Percentiles rank a stretch among this genome's conserved stretches.
phyloP scores from a whole-genome alignment of 768 basidiomycete genomes.

The Scleroderma bovista region DNA sequence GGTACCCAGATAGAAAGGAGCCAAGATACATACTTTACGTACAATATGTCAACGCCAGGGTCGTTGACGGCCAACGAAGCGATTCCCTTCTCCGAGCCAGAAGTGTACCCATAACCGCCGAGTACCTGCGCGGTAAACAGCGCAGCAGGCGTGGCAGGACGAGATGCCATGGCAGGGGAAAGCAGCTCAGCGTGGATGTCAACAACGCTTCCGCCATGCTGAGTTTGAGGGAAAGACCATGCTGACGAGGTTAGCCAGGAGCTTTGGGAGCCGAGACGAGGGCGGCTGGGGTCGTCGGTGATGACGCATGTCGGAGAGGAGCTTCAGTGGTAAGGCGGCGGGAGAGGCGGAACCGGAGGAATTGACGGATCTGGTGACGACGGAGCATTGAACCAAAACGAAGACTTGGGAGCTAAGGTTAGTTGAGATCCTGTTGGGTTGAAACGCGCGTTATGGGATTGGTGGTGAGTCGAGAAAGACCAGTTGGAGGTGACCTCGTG shows the following conservation, averaged over 20 bases:
- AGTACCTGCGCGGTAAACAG: conserved; percentile 57
- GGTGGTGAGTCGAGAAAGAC: too few species aligned
- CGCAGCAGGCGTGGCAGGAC: conserved; percentile 44
- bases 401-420: conserved; percentile 44
- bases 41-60: conserved; percentile 49
- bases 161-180: conserved; percentile 33
- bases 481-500: too few species aligned
- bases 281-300: conserved; percentile 41
- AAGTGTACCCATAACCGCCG: conserved; percentile 63
- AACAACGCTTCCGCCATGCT: conserved; percentile 33
- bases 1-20: conserved; percentile 64
- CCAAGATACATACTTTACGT: conserved; percentile 55
- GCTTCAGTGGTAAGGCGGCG: conserved; percentile 48
- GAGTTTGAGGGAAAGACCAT: conserved; percentile 64
- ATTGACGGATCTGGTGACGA: conserved; percentile 39
- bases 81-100: conserved; percentile 52
- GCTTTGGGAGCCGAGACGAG: conserved; percentile 56
- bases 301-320: conserved; percentile 38
- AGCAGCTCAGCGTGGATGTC: conserved; percentile 41
- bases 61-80: conserved; percentile 40
- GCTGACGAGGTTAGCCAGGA: conserved; percentile 71
- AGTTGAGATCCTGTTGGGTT: conserved; percentile 22
- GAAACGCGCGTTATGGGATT: conserved; percentile 16
- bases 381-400: conserved; percentile 55
- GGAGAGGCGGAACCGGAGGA: conserved; percentile 55